Base-by-base conservation (phyloP, 2,329 filamentous ascomycete species). In the Dothistroma septosporum region DNA sequence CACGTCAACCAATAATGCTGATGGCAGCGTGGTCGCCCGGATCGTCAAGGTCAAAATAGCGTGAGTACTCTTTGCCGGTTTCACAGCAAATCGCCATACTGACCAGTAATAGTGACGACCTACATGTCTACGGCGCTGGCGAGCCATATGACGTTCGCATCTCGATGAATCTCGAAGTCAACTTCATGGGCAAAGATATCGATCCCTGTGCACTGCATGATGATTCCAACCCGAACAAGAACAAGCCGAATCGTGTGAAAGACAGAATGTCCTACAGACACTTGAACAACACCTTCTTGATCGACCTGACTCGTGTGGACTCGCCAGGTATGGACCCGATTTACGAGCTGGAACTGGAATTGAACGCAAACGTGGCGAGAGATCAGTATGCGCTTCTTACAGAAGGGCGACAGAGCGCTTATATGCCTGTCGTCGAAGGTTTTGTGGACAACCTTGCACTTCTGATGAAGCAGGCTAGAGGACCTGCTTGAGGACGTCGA, bases 81-180 rank as follows among this genome's bases (percentile, higher is more conserved):
- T 2, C n/a, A 19, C 28, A 24, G 19, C 14, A 31, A 50, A n/a
- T 16, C 47, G 12, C 12, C 12, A 50, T 28, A n/a, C 47, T 50
- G 24, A 50, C 28, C 21, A 16, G 16, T 12, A 12, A n/a, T n/a
- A 53, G 85, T 28, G 92, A 60, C 32, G 59, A 99, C 73, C 78
- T 97, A n/a, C 89, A 96, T 69, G 83, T 99, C 19, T 88, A 89
- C 75, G 89, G 91, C 68, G 93, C 94, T 0, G 79, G 80, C 54
- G 84, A 83, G 9, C 85, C 85, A 2, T 90, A 97, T 70, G 94
- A 99, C 76, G 96, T 92, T 76, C 90, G 94, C 11, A 87, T 99
- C 67, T 96, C 91, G 69, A 87, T 99, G 71, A 97, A 96, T 72
- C 83, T 99, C 1, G 95, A 99, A 84, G 92, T 95, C 84, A 84